Evolutionary conservation across 2,329 filamentous ascomycete species (phyloP).

Genomic region (Verticillium tricorpus): DNA sequence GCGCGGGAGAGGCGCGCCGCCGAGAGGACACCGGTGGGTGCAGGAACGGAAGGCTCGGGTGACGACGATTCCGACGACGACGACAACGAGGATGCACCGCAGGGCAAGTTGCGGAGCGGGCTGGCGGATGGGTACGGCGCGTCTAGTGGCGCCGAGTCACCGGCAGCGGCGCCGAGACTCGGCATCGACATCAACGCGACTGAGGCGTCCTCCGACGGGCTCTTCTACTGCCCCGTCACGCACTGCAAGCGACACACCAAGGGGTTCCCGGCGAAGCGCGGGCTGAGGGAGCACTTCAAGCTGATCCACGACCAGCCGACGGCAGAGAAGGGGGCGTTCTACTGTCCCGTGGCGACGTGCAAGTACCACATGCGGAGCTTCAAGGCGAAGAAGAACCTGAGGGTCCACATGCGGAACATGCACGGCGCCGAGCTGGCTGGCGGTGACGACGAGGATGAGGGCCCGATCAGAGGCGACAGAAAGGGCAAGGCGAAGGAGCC

Average conservation of each 20-base stretch:
- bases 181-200: neutral
- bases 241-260: constrained; percentile 29
- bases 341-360: constrained; percentile 1
- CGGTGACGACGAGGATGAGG: constrained; percentile 1
- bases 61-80: constrained; percentile 16
- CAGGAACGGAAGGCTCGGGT: constrained; percentile 10
- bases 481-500: neutral
- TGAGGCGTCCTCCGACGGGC: constrained; percentile 23
- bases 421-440: constrained; percentile 32
- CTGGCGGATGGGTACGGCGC: constrained; percentile 18
- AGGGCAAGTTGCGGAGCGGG: neutral
- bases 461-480: neutral
- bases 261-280: constrained; percentile 23
- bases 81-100: constrained; percentile 19
- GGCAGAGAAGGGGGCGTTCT: neutral
- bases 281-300: constrained; percentile 1
- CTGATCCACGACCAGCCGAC: constrained; percentile 2
- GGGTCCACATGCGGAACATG: constrained; percentile 31
- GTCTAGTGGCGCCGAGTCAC: neutral
- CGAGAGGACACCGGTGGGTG: neutral
- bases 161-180: neutral
- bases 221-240: constrained; percentile 31
- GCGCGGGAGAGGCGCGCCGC: neutral
- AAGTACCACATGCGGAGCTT: constrained; percentile 3
- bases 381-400: constrained; percentile 22